A percentile compares a stretch with the other conserved stretches of the same genome.
phyloP scores from a whole-genome alignment of 2,329 filamentous ascomycete genomes.

The Zasmidium citrigriseum region DNA sequence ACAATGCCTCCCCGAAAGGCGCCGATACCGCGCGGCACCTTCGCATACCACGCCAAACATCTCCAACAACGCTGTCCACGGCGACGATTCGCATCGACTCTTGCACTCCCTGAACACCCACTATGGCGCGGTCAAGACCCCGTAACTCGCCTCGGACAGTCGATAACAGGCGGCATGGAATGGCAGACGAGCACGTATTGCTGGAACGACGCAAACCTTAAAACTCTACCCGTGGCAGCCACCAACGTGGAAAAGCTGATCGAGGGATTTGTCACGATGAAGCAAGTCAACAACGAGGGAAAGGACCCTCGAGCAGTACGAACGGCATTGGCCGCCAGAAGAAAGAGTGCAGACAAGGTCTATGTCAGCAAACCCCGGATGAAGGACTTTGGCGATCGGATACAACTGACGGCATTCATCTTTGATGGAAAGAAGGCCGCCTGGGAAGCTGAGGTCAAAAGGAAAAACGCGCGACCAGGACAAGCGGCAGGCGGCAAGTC shows the following conservation, averaged over 20 bases:
- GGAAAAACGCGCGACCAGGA: neutral
- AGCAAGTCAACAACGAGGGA: constrained; percentile 20
- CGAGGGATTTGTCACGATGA: constrained; percentile 22
- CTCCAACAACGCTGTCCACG: constrained; percentile 6
- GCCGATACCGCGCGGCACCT: constrained; percentile 11
- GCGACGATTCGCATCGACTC: constrained; percentile 6
- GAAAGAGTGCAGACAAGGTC: constrained; percentile 25
- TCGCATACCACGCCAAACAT: constrained; percentile 17
- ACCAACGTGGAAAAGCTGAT: constrained; percentile 28
- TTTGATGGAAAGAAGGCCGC: constrained; percentile 21
- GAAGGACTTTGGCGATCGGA: constrained; percentile 28
- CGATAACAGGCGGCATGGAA: constrained; percentile 28
- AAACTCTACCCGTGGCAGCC: constrained; percentile 23
- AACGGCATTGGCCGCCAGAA: constrained; percentile 19
- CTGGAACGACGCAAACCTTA: constrained; percentile 29
- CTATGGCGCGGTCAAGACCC: constrained; percentile 21
- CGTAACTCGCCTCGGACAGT: constrained; percentile 17
- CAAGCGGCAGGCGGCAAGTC: neutral
- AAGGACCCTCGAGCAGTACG: constrained; percentile 24
- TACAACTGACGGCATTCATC: constrained; percentile 27
- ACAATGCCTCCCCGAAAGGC: constrained; percentile 1
- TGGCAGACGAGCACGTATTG: constrained; percentile 30
- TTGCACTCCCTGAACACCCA: constrained; percentile 9
- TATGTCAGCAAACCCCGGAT: constrained; percentile 26
- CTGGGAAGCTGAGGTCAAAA: neutral